These are phyloP conservation scores for Colletotrichum endophyticum DNA, from an alignment of 2,329 filamentous ascomycete species.

Conservation along the genomic window DNA sequence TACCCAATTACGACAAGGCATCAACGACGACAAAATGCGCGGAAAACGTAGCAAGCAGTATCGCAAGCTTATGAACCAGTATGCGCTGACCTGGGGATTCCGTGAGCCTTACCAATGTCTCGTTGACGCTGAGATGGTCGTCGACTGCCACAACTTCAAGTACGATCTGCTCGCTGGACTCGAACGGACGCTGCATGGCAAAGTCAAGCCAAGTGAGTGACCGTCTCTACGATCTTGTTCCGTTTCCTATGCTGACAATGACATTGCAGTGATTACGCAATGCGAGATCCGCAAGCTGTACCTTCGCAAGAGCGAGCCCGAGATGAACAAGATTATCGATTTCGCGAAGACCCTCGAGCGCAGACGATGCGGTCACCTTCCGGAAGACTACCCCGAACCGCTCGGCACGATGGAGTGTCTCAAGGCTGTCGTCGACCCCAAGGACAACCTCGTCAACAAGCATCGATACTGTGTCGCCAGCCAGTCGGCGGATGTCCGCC, in stretches of 20 bases:
- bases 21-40: constrained; percentile 41
- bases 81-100: constrained; percentile 86
- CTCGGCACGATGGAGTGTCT: constrained; percentile 75
- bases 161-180: constrained; percentile 85
- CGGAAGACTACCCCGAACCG: constrained; percentile 72
- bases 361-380: constrained; percentile 79
- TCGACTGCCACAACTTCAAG: constrained; percentile 81
- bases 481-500: constrained; percentile 70
- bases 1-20: neutral
- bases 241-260: neutral
- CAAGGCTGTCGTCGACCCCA: constrained; percentile 78
- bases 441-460: constrained; percentile 73
- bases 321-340: constrained; percentile 67
- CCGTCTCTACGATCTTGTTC: neutral
- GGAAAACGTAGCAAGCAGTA: constrained; percentile 59
- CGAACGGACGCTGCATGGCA: constrained; percentile 83
- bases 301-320: constrained; percentile 59
- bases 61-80: constrained; percentile 91
- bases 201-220: constrained; percentile 77
- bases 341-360: constrained; percentile 75
- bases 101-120: constrained; percentile 94
- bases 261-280: constrained; percentile 72
- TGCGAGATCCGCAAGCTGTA: constrained; percentile 84
- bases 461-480: constrained; percentile 80
- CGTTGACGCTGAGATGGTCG: constrained; percentile 85